These are phyloP conservation scores for Fusarium hostae DNA, from an alignment of 2,329 filamentous ascomycete genomes.

Conservation along the genomic window DNA sequence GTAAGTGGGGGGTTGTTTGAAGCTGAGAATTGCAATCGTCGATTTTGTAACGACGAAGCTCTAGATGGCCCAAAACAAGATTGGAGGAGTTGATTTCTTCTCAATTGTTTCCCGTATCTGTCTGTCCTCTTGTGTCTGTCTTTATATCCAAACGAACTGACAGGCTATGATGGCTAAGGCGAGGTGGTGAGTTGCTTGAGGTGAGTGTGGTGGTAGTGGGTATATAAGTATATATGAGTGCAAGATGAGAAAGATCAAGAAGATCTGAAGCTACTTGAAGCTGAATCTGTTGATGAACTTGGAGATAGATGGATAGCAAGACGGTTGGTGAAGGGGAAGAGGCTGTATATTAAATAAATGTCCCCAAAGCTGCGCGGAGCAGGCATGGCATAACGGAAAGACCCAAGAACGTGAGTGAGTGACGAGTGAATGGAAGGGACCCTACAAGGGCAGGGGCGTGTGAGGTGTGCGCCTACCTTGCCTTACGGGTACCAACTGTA, in stretches of 20 bases:
- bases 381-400: slow-evolving; percentile 22
- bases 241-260: slow-evolving; percentile 24
- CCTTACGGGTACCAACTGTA: neutral
- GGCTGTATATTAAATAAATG: slow-evolving; percentile 51
- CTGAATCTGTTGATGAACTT: slow-evolving; percentile 33
- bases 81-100: slow-evolving; percentile 11
- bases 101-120: slow-evolving; percentile 26
- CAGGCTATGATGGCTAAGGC: slow-evolving; percentile 14
- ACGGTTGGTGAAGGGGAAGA: slow-evolving; percentile 44
- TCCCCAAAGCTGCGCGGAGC: slow-evolving; percentile 39
- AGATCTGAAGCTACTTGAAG: slow-evolving; percentile 29
- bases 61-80: slow-evolving; percentile 22
- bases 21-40: slow-evolving; percentile 22
- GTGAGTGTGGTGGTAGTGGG: slow-evolving; percentile 10
- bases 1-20: slow-evolving; percentile 13
- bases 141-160: slow-evolving; percentile 28
- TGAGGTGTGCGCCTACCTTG: neutral
- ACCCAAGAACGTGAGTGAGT: slow-evolving; percentile 33
- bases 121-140: slow-evolving; percentile 30
- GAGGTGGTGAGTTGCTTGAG: slow-evolving; percentile 21
- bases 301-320: slow-evolving; percentile 38
- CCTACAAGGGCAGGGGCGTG: slow-evolving; percentile 12
- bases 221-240: slow-evolving; percentile 21
- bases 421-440: slow-evolving; percentile 13
- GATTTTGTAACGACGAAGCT: slow-evolving; percentile 30